These are phyloP conservation scores for Pyricularia sp. DNA, from an alignment of 2,329 filamentous ascomycete species.

Conservation along the genomic window DNA sequence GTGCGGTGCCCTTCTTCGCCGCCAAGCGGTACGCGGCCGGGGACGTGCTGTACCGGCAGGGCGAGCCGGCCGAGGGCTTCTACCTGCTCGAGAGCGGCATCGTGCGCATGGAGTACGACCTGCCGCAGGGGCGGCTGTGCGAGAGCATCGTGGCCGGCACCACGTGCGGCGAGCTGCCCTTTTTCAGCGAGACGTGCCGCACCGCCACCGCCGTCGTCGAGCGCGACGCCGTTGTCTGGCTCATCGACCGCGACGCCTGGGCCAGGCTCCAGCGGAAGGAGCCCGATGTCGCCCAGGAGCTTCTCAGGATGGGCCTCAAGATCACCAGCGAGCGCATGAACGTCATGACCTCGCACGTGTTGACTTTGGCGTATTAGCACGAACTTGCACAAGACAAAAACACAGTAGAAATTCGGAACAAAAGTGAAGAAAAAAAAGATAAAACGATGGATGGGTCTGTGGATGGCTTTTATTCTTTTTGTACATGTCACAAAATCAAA, in stretches of 20 bases:
- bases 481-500: not conserved
- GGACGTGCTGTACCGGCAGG: constrained; percentile 66
- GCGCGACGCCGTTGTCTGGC: constrained; percentile 73
- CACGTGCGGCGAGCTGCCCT: constrained; percentile 91
- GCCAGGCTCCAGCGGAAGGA: constrained; percentile 60
- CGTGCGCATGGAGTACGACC: constrained; percentile 78
- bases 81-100: constrained; percentile 88
- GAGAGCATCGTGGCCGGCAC: constrained; percentile 92
- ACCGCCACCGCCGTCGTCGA: constrained; percentile 84
- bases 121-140: constrained; percentile 80
- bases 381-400: too few relatives aligned
- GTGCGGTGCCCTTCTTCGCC: constrained; percentile 64
- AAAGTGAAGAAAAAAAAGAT: too few relatives aligned
- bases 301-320: constrained; percentile 83
- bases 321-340: constrained; percentile 90
- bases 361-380: constrained; percentile 30
- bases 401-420: too few relatives aligned
- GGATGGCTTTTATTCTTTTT: not conserved
- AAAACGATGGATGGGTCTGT: too few relatives aligned
- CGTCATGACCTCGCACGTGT: constrained; percentile 42
- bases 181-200: constrained; percentile 83
- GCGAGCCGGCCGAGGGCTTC: constrained; percentile 71
- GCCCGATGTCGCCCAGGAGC: constrained; percentile 69
- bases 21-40: constrained; percentile 59
- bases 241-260: constrained; percentile 67